Evolutionary conservation across 371 early-diverging fungal genomes (phyloP), one percentile per base, ranked within the genome.

Genomic region (Mucor piriformis): DNA sequence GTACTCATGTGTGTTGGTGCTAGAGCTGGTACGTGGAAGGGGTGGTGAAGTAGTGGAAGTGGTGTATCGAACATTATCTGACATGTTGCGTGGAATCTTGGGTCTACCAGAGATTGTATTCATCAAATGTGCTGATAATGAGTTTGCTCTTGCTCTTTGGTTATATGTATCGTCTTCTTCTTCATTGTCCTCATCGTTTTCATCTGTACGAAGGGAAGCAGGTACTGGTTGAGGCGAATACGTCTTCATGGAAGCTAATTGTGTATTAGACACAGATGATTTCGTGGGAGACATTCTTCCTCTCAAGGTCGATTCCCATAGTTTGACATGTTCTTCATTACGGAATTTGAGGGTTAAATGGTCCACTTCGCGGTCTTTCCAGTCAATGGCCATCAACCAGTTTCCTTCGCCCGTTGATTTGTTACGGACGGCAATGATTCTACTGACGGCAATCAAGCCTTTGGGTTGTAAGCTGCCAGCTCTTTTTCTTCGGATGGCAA

Each of bases 241-340:
- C 7, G 46, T 3, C 24, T 76, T 73, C 72, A 69, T 73, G 37
- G 72, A 81, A 49, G 69, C 64, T 3, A 79, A 58, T 24, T 74
- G 73, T 6, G 78, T 75, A 42, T 78, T 79, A 32, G 79, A 72
- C 15, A 78, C 76, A 52, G 64, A 63, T 18, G 69, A 56, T 42
- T 66, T 72, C 40, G 42, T 61, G 2, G 59, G 63, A 6, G 44
- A 25, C 38, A 59, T 67, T 16, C n/a, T 54, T 42, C 46, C 16
- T 12, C 80, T 76, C 24, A 94, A 61, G 0, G 91, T 83, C 12
- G 74, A 70, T 74, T 91, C 87, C 98, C 98, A 98, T 56, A 90
- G 81, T 51, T 85, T 86, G 23, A 93, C 82, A 67, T 96, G 97
- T 64, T 98, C 98, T 62, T 89, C 92, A 60, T 93, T 91, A 23